Base-by-base conservation (phyloP, 2,329 filamentous ascomycete species). In the Thelonectria blattea region DNA sequence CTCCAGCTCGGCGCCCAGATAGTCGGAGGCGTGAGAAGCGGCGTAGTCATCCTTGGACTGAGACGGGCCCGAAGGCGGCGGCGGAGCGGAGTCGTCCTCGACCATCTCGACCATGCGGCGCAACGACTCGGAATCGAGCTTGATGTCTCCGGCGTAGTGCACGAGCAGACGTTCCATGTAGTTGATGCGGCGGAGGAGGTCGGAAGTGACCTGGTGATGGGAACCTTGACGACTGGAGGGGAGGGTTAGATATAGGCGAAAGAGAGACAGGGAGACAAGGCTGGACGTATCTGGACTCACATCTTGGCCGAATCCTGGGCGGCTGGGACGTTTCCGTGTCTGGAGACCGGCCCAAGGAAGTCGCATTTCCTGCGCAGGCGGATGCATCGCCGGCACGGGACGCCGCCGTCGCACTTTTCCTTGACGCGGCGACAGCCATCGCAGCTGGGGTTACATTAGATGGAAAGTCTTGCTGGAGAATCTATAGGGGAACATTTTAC, bases 321-420 rank as follows among this genome's bases (percentile, higher is more conserved):
- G 15, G 63, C 65, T 48, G 58, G 70, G 30, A 65, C 66, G 57
- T 72, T 68, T 60, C 67, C 67, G 57, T 72, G 69, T 61, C 67
- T 63, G 32, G 65, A 69, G 22, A 67, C 62, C 14, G 70, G 75
- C 9, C 75, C 72, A 12, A 74, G 76, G n/a, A 56, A 56, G 12
- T 48, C 22, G 46, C 54, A 56, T 51, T 48, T 42, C 37, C 56
- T 52, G 17, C 18, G 63, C 83, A 83, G 58, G 80, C 76, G 70
- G 81, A 85, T 65, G 79, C 83, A 85, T 54, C 83, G 74, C 49
- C 80, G 79, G 67, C 83, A 85, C 1, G 83, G 83, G 15, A 83
- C 75, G 50, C 82, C 83, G 49, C 82, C 83, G 63, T 84, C 81
- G 66, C 83, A 85, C 73, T 84, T 84, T 70, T 85, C 83, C 67